Conservation (phyloP, 2,329 filamentous ascomycete genomes). For the Dactylellina haptotyla region DNA sequence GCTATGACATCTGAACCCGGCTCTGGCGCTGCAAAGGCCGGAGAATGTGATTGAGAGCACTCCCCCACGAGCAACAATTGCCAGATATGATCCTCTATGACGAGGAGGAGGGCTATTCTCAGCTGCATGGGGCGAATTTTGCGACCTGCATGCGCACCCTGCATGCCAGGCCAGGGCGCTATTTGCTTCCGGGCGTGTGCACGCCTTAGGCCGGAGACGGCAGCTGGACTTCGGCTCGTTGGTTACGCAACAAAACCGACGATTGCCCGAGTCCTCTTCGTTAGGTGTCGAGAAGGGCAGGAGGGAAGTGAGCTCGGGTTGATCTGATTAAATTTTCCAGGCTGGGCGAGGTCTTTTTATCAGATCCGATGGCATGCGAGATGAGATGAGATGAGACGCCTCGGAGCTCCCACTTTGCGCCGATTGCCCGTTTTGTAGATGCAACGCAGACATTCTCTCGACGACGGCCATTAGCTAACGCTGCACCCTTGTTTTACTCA, state of each 20-base stretch:
- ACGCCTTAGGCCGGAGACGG: slow-evolving; percentile 32
- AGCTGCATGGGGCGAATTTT: slow-evolving; percentile 34
- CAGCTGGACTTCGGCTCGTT: slow-evolving; percentile 34
- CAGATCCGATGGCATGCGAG: slow-evolving; percentile 37
- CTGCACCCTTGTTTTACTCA: slow-evolving; percentile 18
- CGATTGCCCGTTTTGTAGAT: slow-evolving; percentile 29
- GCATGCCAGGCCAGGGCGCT: slow-evolving; percentile 40
- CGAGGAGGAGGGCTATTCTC: slow-evolving; percentile 21
- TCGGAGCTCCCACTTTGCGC: background rate
- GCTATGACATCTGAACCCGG: too few species aligned
- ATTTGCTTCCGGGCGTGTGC: slow-evolving; percentile 14
- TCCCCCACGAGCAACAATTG: background rate
- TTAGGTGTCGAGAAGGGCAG: background rate
- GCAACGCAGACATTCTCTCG: slow-evolving; percentile 18
- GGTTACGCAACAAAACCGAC: slow-evolving; percentile 9
- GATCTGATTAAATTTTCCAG: slow-evolving; percentile 30
- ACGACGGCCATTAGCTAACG: background rate
- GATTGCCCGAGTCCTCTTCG: slow-evolving; percentile 5
- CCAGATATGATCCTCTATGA: background rate
- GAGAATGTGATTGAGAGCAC: slow-evolving; percentile 10
- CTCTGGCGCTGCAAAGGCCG: background rate
- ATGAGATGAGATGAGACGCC: slow-evolving; percentile 6
- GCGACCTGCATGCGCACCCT: slow-evolving; percentile 36
- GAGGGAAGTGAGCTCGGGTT: background rate
- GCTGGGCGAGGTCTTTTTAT: slow-evolving; percentile 11